Evolutionary conservation across 768 basidiomycete species (phyloP).

Genomic region (Amanita thiersii): DNA sequence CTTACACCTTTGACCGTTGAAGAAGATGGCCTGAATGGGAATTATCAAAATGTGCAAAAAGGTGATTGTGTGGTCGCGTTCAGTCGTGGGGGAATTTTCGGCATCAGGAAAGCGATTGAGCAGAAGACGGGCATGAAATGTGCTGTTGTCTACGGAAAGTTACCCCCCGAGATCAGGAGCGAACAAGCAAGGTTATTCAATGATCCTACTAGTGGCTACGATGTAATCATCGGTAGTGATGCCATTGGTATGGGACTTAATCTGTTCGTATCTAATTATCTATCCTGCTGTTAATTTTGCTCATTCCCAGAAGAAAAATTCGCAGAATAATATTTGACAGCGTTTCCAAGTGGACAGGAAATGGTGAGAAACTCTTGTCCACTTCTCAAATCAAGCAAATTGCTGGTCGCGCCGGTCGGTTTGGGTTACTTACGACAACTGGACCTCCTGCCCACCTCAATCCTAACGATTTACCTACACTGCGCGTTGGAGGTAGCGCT

Average conservation of each 20-base stretch:
- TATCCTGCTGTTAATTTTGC: constrained; percentile 1
- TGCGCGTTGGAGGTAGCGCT: constrained; percentile 44
- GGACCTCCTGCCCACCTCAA: constrained; percentile 11
- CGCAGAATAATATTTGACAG: constrained; percentile 75
- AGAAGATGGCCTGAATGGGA: constrained; percentile 49
- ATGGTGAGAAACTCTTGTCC: constrained; percentile 36
- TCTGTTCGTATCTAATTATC: constrained; percentile 49
- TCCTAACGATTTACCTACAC: constrained; percentile 20
- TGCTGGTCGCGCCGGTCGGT: constrained; percentile 89
- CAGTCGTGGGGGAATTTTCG: constrained; percentile 67
- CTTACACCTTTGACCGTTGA: constrained; percentile 79
- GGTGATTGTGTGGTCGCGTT: constrained; percentile 95
- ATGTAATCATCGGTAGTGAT: constrained; percentile 90
- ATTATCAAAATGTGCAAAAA: constrained; percentile 51
- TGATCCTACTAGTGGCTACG: constrained; percentile 70
- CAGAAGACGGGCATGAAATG: constrained; percentile 64
- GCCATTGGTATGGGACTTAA: constrained; percentile 98
- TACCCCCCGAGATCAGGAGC: constrained; percentile 87
- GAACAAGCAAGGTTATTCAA: constrained; percentile 94
- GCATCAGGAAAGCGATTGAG: constrained; percentile 68
- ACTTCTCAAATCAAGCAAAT: constrained; percentile 88
- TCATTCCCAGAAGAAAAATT: constrained; percentile 63
- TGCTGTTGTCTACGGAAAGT: constrained; percentile 86
- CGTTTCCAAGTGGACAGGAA: constrained; percentile 60
- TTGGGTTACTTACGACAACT: constrained; percentile 65